Base-by-base conservation (phyloP, 2,329 filamentous ascomycete species). In the Saccharata proteae region DNA sequence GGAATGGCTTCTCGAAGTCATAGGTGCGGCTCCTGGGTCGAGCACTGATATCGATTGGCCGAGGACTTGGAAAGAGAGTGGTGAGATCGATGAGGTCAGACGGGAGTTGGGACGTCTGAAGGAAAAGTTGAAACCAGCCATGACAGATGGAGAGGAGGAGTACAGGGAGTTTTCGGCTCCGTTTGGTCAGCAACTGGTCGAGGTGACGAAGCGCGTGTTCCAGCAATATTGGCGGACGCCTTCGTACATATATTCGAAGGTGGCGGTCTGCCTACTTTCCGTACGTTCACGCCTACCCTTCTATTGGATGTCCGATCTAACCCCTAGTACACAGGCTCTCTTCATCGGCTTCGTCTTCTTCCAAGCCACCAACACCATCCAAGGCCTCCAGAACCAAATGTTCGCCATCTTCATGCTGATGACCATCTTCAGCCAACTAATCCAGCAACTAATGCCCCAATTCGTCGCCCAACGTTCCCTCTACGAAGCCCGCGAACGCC, bases 331-430 rank as follows among this genome's bases (percentile, higher is more conserved):
- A 25, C 16, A 34, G 26, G 64, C 77, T 4, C 66, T 92, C 9
- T 92, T 88, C 53, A 81, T 90, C 45, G 83, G 82, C 17, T 84
- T 86, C 53, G 77, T 79, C 32, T 85, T 90, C 58, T 82, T 71
- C 65, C 67, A 73, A 23, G 74, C 80, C 1, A 71, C 74, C 17
- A 77, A 77, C 57, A 75, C 72, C 7, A 69, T 78, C 24, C 80
- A 85, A 48, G 84, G 83, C 32, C 64, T 92, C 9, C 80, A 88
- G 55, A 86, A 90, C 58, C 80, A 86, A 7, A 77, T 88, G 65
- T 92, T 92, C 51, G 70, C 75, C 49, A 79, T 90, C 41, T 92
- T 92, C 67, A 80, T 88, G 67, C 59, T 88, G 31, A 63, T 67
- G 46, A 88, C 78, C 25, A 74, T 92, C 49, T 92, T 93, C 49